These are phyloP conservation scores for Pichia sp. DNA, from an alignment of 1,139 yeast genomes.

Conservation along the genomic window DNA sequence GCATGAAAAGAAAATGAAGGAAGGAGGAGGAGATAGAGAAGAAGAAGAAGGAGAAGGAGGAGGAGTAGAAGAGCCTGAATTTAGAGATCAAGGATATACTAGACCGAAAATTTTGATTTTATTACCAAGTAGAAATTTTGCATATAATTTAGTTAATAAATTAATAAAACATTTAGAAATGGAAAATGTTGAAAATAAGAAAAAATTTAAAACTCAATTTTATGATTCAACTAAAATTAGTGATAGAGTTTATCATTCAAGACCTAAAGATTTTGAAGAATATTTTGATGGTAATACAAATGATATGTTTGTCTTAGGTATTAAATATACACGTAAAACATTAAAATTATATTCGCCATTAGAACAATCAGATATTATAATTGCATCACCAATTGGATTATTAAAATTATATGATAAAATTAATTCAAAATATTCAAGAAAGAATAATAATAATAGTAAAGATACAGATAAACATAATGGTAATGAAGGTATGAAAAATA, in stretches of 20 bases:
- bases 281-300: constrained; percentile 84
- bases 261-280: constrained; percentile 78
- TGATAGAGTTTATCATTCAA: constrained; percentile 41
- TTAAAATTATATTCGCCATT: constrained; percentile 79
- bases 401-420: constrained; percentile 60
- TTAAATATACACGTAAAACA: constrained; percentile 84
- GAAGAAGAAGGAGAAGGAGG: constrained; percentile 27
- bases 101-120: constrained; percentile 82
- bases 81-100: constrained; percentile 91
- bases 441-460: constrained; percentile 17
- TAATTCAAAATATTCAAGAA: constrained; percentile 26
- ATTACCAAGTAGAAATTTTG: constrained; percentile 78
- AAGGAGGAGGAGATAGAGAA: constrained; percentile 31
- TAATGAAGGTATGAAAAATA: constrained; percentile 33
- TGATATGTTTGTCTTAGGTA: constrained; percentile 85
- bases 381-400: constrained; percentile 91
- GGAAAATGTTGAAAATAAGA: constrained; percentile 74
- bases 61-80: constrained; percentile 38
- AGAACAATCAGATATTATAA: constrained; percentile 75
- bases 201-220: constrained; percentile 69
- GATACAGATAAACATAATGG: constrained; percentile 20
- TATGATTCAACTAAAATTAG: constrained; percentile 45
- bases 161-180: constrained; percentile 57
- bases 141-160: constrained; percentile 61
- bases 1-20: constrained; percentile 39